phyloP scores from a whole-genome alignment of 441 rosid genomes.

The Adansonia madagascariensis region DNA sequence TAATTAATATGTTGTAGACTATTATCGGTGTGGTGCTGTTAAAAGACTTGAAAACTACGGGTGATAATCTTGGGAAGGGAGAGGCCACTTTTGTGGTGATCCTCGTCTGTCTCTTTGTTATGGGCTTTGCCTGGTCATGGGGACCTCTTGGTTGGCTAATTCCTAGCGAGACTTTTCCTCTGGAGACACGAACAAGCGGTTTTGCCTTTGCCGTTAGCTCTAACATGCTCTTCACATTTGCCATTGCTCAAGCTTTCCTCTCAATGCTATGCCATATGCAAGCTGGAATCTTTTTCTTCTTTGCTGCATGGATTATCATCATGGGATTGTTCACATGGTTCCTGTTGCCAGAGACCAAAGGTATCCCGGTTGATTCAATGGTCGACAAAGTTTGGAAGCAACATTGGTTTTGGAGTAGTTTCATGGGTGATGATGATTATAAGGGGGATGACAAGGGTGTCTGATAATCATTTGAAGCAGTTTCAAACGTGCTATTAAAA shows the following conservation, averaged over 20 bases:
- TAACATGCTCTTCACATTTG: no score
- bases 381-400: no score
- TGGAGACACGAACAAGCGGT: no score
- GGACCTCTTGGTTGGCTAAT: conserved; percentile 41
- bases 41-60: conserved; percentile 24
- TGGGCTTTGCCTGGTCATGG: conserved; percentile 36
- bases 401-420: no score
- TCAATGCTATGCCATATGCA: no score
- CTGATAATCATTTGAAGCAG: conserved; percentile 37
- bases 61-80: neutral
- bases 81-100: conserved; percentile 36
- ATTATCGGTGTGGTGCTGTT: conserved; percentile 35
- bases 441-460: no score
- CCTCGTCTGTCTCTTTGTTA: conserved; percentile 38
- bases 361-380: conserved; percentile 37
- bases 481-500: neutral
- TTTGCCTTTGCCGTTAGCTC: no score
- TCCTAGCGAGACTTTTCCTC: no score
- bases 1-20: conserved; percentile 25
- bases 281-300: conserved; percentile 31
- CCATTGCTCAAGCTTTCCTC: no score
- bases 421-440: no score
- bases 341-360: conserved; percentile 55
- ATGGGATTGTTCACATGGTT: conserved; percentile 44
- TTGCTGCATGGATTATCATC: conserved; percentile 44